A percentile compares a stretch with the other conserved stretches of the same genome.
phyloP scores from a whole-genome alignment of 352 stramenopile genomes.

The Peronospora belbahrii region DNA sequence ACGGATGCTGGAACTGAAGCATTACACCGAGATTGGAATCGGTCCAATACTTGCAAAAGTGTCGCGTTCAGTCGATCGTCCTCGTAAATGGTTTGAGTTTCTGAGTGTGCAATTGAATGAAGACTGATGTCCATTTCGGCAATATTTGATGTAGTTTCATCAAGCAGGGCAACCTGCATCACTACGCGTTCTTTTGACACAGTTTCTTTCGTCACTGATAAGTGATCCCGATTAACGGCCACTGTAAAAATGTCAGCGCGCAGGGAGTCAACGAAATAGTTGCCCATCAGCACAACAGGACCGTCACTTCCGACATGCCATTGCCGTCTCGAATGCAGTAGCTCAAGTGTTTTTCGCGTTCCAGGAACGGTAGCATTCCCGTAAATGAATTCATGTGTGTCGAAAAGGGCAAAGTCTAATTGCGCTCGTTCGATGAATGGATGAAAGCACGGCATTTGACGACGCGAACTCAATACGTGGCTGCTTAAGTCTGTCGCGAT shows the following conservation, averaged over 20 bases:
- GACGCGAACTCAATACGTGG: slow-evolving; percentile 55
- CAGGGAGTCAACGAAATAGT: slow-evolving; percentile 81
- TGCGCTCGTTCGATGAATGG: slow-evolving; percentile 27
- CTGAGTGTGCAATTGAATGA: slow-evolving; percentile 19
- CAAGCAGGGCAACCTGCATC: slow-evolving; percentile 40
- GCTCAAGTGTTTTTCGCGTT: slow-evolving; percentile 20
- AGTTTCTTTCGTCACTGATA: background rate
- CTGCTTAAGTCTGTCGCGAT: slow-evolving; percentile 67
- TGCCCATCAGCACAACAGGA: slow-evolving; percentile 67
- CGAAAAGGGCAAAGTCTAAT: slow-evolving; percentile 69
- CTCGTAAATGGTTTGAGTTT: slow-evolving; percentile 23
- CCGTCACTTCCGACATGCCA: slow-evolving; percentile 44
- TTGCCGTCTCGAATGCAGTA: slow-evolving; percentile 19
- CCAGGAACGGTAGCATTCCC: background rate
- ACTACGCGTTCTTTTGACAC: background rate
- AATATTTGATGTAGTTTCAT: slow-evolving; percentile 35
- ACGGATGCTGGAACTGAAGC: background rate
- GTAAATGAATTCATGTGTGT: slow-evolving; percentile 42
- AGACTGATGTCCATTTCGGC: slow-evolving; percentile 43
- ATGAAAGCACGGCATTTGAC: slow-evolving; percentile 54
- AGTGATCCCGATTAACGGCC: slow-evolving; percentile 1
- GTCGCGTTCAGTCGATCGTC: slow-evolving; percentile 33
- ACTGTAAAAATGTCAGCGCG: slow-evolving; percentile 60
- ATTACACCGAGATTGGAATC: slow-evolving; percentile 6
- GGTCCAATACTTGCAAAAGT: slow-evolving; percentile 28